Conservation (phyloP, 768 basidiomycete genomes). For the Fibroporia radiculosa region DNA sequence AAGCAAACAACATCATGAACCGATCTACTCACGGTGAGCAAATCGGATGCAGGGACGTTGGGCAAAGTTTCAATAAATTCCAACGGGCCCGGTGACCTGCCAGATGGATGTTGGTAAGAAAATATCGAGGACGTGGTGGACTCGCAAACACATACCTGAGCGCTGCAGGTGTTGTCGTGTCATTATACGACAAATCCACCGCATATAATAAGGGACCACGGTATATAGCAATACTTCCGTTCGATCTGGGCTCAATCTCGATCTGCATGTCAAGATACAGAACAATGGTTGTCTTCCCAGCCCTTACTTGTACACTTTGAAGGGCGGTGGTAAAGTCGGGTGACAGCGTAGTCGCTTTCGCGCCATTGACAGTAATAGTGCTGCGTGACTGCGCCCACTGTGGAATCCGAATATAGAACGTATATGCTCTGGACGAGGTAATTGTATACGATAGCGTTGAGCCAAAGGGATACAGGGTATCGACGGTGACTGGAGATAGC, state of each 20-base stretch:
- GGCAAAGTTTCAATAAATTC: constrained; percentile 23
- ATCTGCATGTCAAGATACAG: constrained; percentile 41
- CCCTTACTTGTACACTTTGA: constrained; percentile 30
- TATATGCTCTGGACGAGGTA: constrained; percentile 34
- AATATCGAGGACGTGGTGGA: neutral
- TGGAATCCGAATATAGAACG: constrained; percentile 42
- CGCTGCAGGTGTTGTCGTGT: constrained; percentile 36
- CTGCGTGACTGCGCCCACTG: constrained; percentile 38
- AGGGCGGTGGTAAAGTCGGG: constrained; percentile 33
- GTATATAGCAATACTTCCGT: constrained; percentile 45
- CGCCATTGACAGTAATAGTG: constrained; percentile 34
- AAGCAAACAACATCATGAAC: neutral
- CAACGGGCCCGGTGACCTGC: constrained; percentile 26
- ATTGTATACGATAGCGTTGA: constrained; percentile 40
- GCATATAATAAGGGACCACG: constrained; percentile 50
- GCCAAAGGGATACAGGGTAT: constrained; percentile 46
- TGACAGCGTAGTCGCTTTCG: constrained; percentile 26
- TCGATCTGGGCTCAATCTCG: constrained; percentile 40
- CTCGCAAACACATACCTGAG: constrained; percentile 7
- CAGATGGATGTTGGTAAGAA: too few relatives aligned
- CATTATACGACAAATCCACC: constrained; percentile 38
- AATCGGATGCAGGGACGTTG: neutral
- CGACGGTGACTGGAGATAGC: constrained; percentile 34
- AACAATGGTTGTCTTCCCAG: constrained; percentile 37
- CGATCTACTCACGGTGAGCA: neutral